Base-by-base conservation (phyloP, 495 filamentous ascomycete genomes). In the Stereocaulon alpinum region DNA sequence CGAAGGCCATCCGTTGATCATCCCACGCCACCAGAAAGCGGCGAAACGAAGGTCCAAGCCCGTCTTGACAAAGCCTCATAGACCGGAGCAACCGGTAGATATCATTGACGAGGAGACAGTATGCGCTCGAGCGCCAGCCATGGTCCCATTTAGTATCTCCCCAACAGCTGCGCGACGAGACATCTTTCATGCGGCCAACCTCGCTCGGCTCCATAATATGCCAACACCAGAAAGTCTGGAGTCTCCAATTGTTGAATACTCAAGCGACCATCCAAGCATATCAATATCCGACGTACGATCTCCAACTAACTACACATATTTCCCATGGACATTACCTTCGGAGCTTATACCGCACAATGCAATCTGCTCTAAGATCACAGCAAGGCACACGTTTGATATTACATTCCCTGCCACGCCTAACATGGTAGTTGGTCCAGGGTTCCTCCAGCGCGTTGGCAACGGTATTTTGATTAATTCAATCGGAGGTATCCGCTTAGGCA, bases 1-100 rank as follows among this genome's bases (percentile, higher is more conserved):
- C 0, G 93, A 98, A 72, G 93, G 91, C 2, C 93, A 98, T 74
- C 93, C 93, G 6, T 75, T 98, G 29, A 80, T 96, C 18, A 85
- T 98, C 56, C 93, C 89, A 5, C 82, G 71, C 65, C 49, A 15
- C 27, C 42, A 9, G 3, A 32, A 34, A 22, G 22, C 7, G 20
- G 17, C 7, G 20, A 2, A 5, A 41, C 37, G 17, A 34, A 42
- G 41, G 11, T n/a, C 30, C 18, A 29, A 34, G 34, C 4, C 45
- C n/a, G 11, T 14, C 17, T 1, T 18, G 9, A 41, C 3, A 2
- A 20, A 10, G 49, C 45, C 6, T 6, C 17, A 24, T 40, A 40
- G 24, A 15, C 1, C 7, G 2, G 17, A 43, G 55, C 15, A 52
- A 37, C 18, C 9, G 17, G 15, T 52, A 20, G 37, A 42, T 37